Conservation (phyloP, 2,329 filamentous ascomycete genomes). For the Ceratocystis papillata region DNA sequence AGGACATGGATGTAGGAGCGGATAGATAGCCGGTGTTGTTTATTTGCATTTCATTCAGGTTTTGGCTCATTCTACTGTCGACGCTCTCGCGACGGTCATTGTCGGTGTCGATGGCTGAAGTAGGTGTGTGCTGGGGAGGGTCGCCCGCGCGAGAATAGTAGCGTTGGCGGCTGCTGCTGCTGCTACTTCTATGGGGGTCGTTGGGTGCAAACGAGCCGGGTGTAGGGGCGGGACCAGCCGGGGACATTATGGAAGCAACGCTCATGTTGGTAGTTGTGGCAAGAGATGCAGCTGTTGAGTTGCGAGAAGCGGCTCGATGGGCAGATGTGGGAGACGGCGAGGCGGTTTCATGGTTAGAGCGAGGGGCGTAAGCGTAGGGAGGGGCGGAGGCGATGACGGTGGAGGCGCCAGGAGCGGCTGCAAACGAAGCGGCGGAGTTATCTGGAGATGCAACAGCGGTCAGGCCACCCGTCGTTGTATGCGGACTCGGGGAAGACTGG, state of each 20-base stretch:
- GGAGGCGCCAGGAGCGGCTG: slow-evolving; percentile 10
- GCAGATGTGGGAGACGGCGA: slow-evolving; percentile 41
- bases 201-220: slow-evolving; percentile 55
- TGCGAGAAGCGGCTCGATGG: slow-evolving; percentile 35
- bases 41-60: slow-evolving; percentile 58
- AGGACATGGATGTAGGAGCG: slow-evolving; percentile 32
- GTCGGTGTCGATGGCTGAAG: slow-evolving; percentile 30
- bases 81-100: slow-evolving; percentile 58
- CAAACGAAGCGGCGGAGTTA: slow-evolving; percentile 36
- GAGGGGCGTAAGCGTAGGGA: background rate
- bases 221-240: slow-evolving; percentile 46
- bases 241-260: slow-evolving; percentile 32
- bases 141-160: slow-evolving; percentile 31
- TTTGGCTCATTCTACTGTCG: slow-evolving; percentile 65
- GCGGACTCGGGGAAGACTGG: slow-evolving; percentile 24
- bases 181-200: slow-evolving; percentile 26
- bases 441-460: slow-evolving; percentile 28
- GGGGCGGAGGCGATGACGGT: slow-evolving; percentile 9
- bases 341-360: slow-evolving; percentile 22
- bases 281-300: background rate
- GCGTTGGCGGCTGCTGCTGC: slow-evolving; percentile 33
- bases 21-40: slow-evolving; percentile 34
- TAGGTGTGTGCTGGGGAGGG: background rate
- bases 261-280: slow-evolving; percentile 10
- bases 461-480: slow-evolving; percentile 21